phyloP scores from a whole-genome alignment of 1,139 yeast genomes.

The Suhomyces ambrosiae region DNA sequence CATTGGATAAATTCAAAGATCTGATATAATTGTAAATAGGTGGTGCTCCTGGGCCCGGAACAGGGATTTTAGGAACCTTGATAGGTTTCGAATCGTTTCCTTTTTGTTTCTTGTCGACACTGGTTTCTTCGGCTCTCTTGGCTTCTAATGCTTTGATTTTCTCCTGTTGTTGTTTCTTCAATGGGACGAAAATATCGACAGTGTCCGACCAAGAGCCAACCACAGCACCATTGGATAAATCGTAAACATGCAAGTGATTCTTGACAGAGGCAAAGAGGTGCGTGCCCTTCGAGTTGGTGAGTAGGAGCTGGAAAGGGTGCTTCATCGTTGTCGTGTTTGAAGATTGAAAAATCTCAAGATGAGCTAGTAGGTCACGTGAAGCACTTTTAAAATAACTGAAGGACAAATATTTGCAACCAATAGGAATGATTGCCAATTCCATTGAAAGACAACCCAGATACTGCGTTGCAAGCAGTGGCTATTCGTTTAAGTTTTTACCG shows the following conservation, averaged over 20 bases:
- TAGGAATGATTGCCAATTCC: too few species aligned
- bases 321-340: conserved; percentile 39
- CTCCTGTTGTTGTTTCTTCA: conserved; percentile 49
- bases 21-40: conserved; percentile 66
- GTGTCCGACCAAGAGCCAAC: conserved; percentile 63
- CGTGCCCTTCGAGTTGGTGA: conserved; percentile 44
- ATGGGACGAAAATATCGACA: conserved; percentile 42
- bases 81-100: conserved; percentile 27
- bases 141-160: conserved; percentile 29
- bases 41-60: conserved; percentile 71
- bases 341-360: conserved; percentile 3
- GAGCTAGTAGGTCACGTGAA: not conserved
- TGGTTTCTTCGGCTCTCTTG: conserved; percentile 18
- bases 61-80: conserved; percentile 57
- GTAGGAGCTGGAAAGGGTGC: conserved; percentile 67
- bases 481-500: too few species aligned
- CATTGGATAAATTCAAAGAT: conserved; percentile 53
- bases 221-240: conserved; percentile 31
- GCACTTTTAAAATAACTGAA: too few species aligned
- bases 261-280: conserved; percentile 58
- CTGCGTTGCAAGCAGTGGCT: too few species aligned
- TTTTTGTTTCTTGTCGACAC: conserved; percentile 30
- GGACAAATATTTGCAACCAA: too few species aligned
- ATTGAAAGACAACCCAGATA: too few species aligned
- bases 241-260: conserved; percentile 56